Conservation (phyloP, 176 grass and related monocot genomes). For the Puccinellia tenuiflora region DNA sequence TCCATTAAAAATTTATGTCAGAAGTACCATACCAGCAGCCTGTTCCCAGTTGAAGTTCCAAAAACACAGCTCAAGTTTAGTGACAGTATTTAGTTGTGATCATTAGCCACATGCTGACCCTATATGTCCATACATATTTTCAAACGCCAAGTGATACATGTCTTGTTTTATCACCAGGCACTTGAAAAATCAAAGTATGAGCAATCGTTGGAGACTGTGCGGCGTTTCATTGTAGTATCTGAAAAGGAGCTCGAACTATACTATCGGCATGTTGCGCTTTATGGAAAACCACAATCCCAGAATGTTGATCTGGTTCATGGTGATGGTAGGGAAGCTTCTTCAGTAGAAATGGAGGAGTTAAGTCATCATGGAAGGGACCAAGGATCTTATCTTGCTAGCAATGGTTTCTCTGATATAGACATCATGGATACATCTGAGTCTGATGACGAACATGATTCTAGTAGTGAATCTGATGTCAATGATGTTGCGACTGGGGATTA, state of each 20-base stretch:
- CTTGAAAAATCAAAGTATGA: slow-evolving; percentile 99
- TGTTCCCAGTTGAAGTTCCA: background rate
- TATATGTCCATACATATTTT: background rate
- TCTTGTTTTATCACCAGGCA: slow-evolving; percentile 45
- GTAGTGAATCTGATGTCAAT: slow-evolving; percentile 32
- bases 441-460: slow-evolving; percentile 24
- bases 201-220: slow-evolving; percentile 76
- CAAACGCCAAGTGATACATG: slow-evolving; percentile 5
- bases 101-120: background rate
- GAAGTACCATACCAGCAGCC: background rate
- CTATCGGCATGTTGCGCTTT: slow-evolving; percentile 77
- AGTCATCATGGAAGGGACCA: background rate
- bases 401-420: slow-evolving; percentile 22
- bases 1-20: background rate
- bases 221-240: slow-evolving; percentile 62
- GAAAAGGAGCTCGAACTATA: slow-evolving; percentile 89
- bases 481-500: slow-evolving; percentile 4
- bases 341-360: background rate
- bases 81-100: background rate
- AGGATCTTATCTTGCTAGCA: background rate
- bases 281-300: slow-evolving; percentile 53
- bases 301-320: slow-evolving; percentile 43
- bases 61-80: background rate
- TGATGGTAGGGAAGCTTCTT: slow-evolving; percentile 31
- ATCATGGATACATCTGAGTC: slow-evolving; percentile 9